Evolutionary conservation across 768 basidiomycete species (phyloP).

Genomic region (Mycena polygramma): DNA sequence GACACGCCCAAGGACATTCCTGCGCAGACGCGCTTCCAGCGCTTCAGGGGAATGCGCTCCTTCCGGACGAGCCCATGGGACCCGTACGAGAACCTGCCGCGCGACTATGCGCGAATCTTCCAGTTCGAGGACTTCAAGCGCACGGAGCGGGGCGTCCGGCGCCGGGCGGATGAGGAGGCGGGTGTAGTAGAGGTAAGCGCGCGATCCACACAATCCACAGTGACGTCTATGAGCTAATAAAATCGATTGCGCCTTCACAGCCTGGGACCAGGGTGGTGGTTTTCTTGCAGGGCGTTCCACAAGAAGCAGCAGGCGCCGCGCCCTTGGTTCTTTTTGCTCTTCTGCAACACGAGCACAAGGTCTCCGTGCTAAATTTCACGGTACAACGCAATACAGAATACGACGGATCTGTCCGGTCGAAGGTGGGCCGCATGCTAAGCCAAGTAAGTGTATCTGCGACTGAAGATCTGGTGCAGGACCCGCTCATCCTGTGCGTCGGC

Average conservation of each 20-base stretch:
- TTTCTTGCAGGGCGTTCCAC: conserved; percentile 81
- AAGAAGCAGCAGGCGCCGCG: conserved; percentile 59
- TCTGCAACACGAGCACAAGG: conserved; percentile 96
- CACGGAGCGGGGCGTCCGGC: conserved; percentile 79
- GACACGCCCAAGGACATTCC: conserved; percentile 91
- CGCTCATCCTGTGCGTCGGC: conserved; percentile 89
- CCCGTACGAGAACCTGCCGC: conserved; percentile 93
- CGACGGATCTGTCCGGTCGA: conserved; percentile 88
- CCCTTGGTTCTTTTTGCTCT: conserved; percentile 85
- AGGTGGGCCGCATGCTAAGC: conserved; percentile 61
- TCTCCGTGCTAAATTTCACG: conserved; percentile 91
- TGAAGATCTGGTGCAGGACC: conserved; percentile 67
- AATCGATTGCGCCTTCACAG: conserved; percentile 53
- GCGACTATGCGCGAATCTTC: conserved; percentile 95
- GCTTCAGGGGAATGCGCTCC: conserved; percentile 91
- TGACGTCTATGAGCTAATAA: not conserved
- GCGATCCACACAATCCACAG: not conserved
- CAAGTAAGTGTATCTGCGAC: conserved; percentile 1
- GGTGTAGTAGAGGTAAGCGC: conserved; percentile 72
- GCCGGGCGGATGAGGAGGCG: conserved; percentile 73
- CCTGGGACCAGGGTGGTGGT: conserved; percentile 86
- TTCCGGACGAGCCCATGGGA: conserved; percentile 99
- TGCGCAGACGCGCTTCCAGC: conserved; percentile 87
- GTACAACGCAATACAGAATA: conserved; percentile 97
- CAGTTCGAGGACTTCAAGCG: conserved; percentile 96